These are phyloP conservation scores for Endogone sp. DNA, from an alignment of 192 early-diverging fungal species.

Conservation along the genomic window DNA sequence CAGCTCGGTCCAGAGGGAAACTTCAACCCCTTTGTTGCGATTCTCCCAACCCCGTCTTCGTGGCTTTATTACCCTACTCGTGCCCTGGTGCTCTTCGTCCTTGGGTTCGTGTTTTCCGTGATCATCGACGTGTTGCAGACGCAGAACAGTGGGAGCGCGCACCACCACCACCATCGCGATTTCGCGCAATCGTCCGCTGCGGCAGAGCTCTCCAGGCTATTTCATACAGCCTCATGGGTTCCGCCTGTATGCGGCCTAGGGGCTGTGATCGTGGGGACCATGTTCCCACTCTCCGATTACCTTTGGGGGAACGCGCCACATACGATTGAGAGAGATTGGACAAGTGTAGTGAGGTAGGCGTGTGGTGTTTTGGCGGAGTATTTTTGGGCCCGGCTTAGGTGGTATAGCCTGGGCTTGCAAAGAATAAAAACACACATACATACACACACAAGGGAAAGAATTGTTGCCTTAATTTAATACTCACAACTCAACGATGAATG, in stretches of 20 bases:
- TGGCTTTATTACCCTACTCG: constrained; percentile 44
- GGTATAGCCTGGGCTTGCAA: too few species aligned
- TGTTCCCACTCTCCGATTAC: constrained; percentile 56
- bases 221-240: constrained; percentile 57
- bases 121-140: constrained; percentile 62
- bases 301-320: constrained; percentile 35
- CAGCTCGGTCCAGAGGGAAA: not conserved
- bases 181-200: constrained; percentile 9
- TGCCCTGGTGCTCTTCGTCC: constrained; percentile 50
- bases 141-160: constrained; percentile 50
- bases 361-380: too few species aligned
- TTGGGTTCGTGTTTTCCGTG: constrained; percentile 59
- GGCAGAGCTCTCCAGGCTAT: constrained; percentile 33
- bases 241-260: constrained; percentile 56
- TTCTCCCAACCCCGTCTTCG: not conserved
- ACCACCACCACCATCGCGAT: constrained; percentile 17
- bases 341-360: constrained; percentile 48
- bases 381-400: too few species aligned
- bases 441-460: too few species aligned
- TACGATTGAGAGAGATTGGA: constrained; percentile 44
- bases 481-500: too few species aligned
- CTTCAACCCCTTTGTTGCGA: not conserved
- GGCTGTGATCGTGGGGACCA: constrained; percentile 52
- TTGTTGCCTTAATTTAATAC: too few species aligned
- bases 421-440: too few species aligned